Percentiles rank a stretch among this genome's conserved stretches.
phyloP scores from a whole-genome alignment of 768 basidiomycete species.

The Boletus rufocinnamomeus region DNA sequence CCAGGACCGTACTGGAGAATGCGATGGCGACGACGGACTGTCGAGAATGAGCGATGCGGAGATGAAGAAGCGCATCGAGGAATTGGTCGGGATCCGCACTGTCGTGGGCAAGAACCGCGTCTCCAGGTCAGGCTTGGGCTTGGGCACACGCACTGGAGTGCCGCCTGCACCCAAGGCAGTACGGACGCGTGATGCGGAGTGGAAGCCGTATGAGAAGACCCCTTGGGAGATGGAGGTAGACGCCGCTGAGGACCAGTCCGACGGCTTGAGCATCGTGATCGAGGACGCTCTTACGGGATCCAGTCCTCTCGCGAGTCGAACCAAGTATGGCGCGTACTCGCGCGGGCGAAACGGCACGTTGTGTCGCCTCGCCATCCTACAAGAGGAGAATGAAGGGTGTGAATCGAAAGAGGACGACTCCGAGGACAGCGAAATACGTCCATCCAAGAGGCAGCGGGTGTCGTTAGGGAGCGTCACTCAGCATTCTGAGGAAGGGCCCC shows the following conservation, averaged over 20 bases:
- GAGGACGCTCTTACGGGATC: slow-evolving; percentile 26
- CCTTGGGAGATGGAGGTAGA: slow-evolving; percentile 33
- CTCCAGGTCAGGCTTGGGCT: slow-evolving; percentile 28
- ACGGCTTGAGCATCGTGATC: slow-evolving; percentile 6
- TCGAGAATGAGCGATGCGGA: slow-evolving; percentile 39
- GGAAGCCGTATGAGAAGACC: slow-evolving; percentile 20
- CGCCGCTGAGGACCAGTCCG: slow-evolving; percentile 3
- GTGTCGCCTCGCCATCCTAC: slow-evolving; percentile 25
- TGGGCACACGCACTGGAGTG: slow-evolving; percentile 24
- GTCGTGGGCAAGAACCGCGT: slow-evolving; percentile 35
- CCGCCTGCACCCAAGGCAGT: slow-evolving; percentile 33
- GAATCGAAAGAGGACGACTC: slow-evolving; percentile 13
- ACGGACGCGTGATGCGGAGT: slow-evolving; percentile 25
- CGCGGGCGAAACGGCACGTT: slow-evolving; percentile 10
- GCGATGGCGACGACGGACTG: slow-evolving; percentile 10
- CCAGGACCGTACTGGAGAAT: background rate
- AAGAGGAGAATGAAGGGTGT: slow-evolving; percentile 30
- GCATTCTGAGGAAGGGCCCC: background rate
- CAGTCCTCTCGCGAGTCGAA: slow-evolving; percentile 30
- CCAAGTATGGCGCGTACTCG: slow-evolving; percentile 7
- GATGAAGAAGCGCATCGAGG: slow-evolving; percentile 59
- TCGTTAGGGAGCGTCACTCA: background rate
- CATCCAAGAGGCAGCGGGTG: slow-evolving; percentile 25
- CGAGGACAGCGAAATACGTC: slow-evolving; percentile 15
- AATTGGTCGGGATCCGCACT: slow-evolving; percentile 55